These are phyloP conservation scores for Saccharomyces mikatae DNA, from an alignment of 805 yeast species.

Conservation along the genomic window DNA sequence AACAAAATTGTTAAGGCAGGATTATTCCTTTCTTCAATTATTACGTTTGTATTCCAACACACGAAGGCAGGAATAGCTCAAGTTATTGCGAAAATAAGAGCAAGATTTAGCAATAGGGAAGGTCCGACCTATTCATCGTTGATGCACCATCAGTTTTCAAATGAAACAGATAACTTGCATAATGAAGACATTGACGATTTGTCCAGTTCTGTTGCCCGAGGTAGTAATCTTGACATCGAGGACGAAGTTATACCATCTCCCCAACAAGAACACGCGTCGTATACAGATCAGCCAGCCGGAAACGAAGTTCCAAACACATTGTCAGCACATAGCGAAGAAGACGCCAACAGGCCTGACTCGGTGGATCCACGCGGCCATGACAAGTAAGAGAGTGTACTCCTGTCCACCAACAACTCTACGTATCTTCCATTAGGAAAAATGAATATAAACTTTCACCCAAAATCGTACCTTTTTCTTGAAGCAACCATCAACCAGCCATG, in stretches of 20 bases:
- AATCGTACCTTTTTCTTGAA: no score
- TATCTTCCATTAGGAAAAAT: no score
- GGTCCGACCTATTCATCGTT: conserved; percentile 29
- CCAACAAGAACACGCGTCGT: conserved; percentile 1
- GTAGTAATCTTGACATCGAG: conserved; percentile 30
- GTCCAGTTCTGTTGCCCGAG: conserved; percentile 34
- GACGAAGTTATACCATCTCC: conserved; percentile 20
- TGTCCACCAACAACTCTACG: no score
- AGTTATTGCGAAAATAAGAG: conserved; percentile 10
- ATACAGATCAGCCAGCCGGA: conserved; percentile 3
- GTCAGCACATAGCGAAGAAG: not conserved
- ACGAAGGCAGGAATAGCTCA: conserved; percentile 10
- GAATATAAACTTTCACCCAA: no score
- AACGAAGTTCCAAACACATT: not conserved
- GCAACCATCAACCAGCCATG: no score
- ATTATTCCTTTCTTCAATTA: conserved; percentile 38
- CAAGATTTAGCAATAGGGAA: conserved; percentile 23
- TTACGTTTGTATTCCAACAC: conserved; percentile 18
- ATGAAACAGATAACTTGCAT: conserved; percentile 32
- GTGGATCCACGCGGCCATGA: not conserved
- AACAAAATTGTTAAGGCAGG: conserved; percentile 53
- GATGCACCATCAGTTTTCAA: conserved; percentile 27
- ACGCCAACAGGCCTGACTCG: not conserved
- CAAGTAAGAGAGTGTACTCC: not conserved
- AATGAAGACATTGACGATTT: conserved; percentile 45